These are phyloP conservation scores for Lactarius akahatsu DNA, from an alignment of 768 basidiomycete species.

Conservation along the genomic window DNA sequence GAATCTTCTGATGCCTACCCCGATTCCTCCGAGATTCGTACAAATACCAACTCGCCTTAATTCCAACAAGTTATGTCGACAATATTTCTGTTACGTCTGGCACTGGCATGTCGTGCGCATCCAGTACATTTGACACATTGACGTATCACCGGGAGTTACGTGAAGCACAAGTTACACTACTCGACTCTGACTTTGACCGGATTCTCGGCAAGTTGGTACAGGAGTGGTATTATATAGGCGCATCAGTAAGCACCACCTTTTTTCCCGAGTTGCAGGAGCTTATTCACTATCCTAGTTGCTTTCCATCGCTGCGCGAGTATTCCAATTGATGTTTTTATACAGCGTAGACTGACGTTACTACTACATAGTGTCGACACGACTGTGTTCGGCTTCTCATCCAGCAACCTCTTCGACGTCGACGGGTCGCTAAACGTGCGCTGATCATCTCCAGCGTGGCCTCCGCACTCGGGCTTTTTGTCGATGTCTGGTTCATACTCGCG, in stretches of 20 bases:
- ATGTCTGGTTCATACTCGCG: conserved; percentile 63
- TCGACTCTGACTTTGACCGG: conserved; percentile 51
- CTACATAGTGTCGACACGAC: conserved; percentile 45
- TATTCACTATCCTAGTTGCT: conserved; percentile 44
- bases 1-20: conserved; percentile 1
- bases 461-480: conserved; percentile 63
- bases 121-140: conserved; percentile 49
- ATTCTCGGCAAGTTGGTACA: conserved; percentile 48
- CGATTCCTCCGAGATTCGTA: conserved; percentile 13
- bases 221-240: conserved; percentile 70
- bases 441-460: conserved; percentile 59
- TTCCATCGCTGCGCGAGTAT: conserved; percentile 55
- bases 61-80: conserved; percentile 33
- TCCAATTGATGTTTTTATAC: not conserved
- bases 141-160: conserved; percentile 58
- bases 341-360: not conserved
- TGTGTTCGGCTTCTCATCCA: conserved; percentile 58
- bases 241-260: conserved; percentile 43
- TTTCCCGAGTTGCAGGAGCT: not conserved
- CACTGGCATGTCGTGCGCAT: conserved; percentile 32
- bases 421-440: conserved; percentile 46
- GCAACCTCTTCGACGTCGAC: conserved; percentile 50
- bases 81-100: conserved; percentile 36
- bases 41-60: conserved; percentile 2
- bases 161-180: conserved; percentile 36